Conservation (phyloP, 2,329 filamentous ascomycete species). For the Penicillium sp. region DNA sequence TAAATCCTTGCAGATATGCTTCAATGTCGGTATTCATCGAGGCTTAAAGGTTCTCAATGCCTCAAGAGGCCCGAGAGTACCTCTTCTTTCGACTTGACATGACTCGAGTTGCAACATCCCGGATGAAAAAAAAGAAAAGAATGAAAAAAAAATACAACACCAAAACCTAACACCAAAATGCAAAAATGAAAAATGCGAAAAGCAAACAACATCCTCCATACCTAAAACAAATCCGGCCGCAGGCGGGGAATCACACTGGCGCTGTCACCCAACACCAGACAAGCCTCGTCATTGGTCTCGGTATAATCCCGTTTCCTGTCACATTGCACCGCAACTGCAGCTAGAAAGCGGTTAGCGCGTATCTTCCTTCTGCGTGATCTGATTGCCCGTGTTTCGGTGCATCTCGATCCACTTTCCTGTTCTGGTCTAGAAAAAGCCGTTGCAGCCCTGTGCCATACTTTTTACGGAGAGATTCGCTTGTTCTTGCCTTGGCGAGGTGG, state of each 20-base stretch:
- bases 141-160: background rate
- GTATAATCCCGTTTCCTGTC: background rate
- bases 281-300: background rate
- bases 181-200: background rate
- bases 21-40: background rate
- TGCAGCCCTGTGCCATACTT: background rate
- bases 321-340: background rate
- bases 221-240: background rate
- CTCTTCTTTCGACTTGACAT: background rate
- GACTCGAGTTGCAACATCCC: background rate
- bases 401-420: background rate
- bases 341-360: slow-evolving; percentile 9
- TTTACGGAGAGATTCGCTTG: background rate
- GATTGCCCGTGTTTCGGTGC: slow-evolving; percentile 4
- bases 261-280: background rate
- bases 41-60: background rate
- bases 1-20: background rate
- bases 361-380: background rate
- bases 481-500: background rate
- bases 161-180: background rate
- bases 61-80: background rate
- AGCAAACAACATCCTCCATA: background rate
- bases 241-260: background rate
- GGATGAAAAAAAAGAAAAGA: background rate
- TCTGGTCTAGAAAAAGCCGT: slow-evolving; percentile 1